Evolutionary conservation across 2,329 filamentous ascomycete species (phyloP).

Genomic region (Graphilbum sp.): DNA sequence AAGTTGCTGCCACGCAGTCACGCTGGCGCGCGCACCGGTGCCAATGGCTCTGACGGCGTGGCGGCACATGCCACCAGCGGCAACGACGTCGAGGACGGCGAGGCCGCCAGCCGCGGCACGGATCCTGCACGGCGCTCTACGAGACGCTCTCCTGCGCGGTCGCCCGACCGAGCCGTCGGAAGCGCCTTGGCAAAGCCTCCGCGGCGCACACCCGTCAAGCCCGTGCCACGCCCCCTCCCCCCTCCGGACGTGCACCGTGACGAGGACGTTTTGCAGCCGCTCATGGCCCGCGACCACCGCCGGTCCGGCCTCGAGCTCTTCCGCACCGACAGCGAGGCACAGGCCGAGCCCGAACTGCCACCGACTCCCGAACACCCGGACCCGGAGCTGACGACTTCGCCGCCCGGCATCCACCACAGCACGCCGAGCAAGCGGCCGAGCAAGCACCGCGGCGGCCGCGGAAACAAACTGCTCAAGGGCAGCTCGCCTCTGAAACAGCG

Average conservation of each 20-base stretch:
- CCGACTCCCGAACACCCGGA: constrained; percentile 37
- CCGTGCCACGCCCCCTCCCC: constrained; percentile 29
- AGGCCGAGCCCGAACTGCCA: constrained; percentile 46
- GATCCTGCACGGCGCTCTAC: background rate
- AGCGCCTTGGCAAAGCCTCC: constrained; percentile 21
- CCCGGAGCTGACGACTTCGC: constrained; percentile 35
- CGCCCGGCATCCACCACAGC: constrained; percentile 42
- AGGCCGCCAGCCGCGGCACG: too few species aligned
- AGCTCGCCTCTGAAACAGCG: constrained; percentile 34
- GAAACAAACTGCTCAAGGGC: constrained; percentile 20
- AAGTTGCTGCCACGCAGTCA: constrained; percentile 14
- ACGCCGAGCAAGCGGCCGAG: constrained; percentile 28
- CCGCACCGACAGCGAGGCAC: constrained; percentile 14
- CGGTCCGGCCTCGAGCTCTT: constrained; percentile 20
- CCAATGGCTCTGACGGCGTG: background rate
- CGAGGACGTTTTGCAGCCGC: constrained; percentile 26
- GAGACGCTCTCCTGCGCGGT: constrained; percentile 9
- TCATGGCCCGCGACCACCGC: constrained; percentile 19
- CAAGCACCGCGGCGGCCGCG: constrained; percentile 10
- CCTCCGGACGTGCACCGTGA: constrained; percentile 24
- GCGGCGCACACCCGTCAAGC: constrained; percentile 23
- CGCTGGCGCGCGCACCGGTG: background rate
- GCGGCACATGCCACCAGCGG: too few species aligned
- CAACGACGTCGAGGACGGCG: too few species aligned
- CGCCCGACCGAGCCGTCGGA: constrained; percentile 13